Percentiles rank a stretch among this genome's conserved stretches.
These are phyloP conservation scores for Odonthalia washingtoniensis DNA, from an alignment of 31 red algal species.

Conservation along the genomic window DNA sequence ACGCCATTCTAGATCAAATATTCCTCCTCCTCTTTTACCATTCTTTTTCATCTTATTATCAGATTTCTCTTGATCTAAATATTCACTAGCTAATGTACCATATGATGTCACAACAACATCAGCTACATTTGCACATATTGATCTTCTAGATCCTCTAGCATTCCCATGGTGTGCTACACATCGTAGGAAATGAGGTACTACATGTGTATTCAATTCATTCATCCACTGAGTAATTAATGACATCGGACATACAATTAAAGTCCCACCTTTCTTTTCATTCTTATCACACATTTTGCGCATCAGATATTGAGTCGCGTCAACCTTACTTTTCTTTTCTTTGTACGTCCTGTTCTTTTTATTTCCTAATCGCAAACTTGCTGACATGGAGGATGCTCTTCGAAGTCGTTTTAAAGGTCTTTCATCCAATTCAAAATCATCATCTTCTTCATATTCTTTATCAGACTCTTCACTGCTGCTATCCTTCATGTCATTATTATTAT, in stretches of 20 bases:
- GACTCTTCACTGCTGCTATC: no score
- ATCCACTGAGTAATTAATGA: conserved; percentile 93
- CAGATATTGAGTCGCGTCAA: not conserved
- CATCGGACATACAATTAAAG: conserved; percentile 93
- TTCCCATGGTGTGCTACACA: conserved; percentile 67
- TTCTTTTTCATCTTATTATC: not conserved
- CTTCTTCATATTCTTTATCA: no score
- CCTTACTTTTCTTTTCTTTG: no score
- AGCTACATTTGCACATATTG: conserved; percentile 50
- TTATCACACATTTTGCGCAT: not conserved
- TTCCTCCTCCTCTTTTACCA: conserved; percentile 38
- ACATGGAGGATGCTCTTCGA: no score
- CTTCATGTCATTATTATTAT: not conserved
- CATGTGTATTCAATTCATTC: conserved; percentile 77
- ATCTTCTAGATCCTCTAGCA: conserved; percentile 45
- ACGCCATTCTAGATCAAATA: conserved; percentile 84
- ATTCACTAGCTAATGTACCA: conserved; percentile 81
- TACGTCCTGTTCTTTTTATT: no score
- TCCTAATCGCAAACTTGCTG: no score
- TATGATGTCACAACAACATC: conserved; percentile 98
- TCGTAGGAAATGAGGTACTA: conserved; percentile 57
- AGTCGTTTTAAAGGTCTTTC: no score
- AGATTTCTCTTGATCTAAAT: conserved; percentile 14
- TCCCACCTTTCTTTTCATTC: conserved; percentile 52
- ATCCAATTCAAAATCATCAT: no score